These are phyloP conservation scores for Entamoeba moshkovskii DNA, from an alignment of 208 protist genomes.

Conservation along the genomic window DNA sequence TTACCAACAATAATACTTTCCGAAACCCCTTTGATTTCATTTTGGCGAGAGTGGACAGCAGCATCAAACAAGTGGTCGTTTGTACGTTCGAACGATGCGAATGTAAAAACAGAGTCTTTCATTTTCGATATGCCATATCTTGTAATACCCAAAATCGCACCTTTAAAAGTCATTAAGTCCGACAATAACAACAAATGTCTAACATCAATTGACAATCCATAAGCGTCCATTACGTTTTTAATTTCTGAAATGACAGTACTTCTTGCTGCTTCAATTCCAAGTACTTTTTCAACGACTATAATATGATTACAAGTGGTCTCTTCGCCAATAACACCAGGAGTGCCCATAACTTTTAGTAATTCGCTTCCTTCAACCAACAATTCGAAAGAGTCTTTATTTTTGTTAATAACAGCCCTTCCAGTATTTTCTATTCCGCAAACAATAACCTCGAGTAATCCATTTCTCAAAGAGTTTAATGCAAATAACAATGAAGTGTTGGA, in stretches of 20 bases:
- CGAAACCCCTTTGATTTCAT: background rate
- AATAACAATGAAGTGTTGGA: conserved; percentile 4
- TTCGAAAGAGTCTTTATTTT: conserved; percentile 34
- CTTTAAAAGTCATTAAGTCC: conserved; percentile 92
- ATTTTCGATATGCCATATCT: conserved; percentile 95
- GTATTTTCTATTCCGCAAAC: conserved; percentile 74
- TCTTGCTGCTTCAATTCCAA: conserved; percentile 34
- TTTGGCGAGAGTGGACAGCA: conserved; percentile 30
- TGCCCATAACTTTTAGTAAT: conserved; percentile 73
- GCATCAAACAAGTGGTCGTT: conserved; percentile 96
- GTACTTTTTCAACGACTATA: conserved; percentile 58
- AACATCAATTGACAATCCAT: conserved; percentile 86
- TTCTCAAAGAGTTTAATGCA: conserved; percentile 52
- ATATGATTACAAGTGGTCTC: conserved; percentile 85
- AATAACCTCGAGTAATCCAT: conserved; percentile 60
- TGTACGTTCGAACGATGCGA: conserved; percentile 97
- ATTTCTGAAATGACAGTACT: conserved; percentile 32
- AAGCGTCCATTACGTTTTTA: conserved; percentile 64
- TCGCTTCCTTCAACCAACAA: conserved; percentile 74
- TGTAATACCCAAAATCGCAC: conserved; percentile 86
- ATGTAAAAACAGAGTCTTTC: conserved; percentile 87
- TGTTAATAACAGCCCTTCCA: conserved; percentile 75
- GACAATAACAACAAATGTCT: conserved; percentile 90
- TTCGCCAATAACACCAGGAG: conserved; percentile 63
- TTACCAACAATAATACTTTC: conserved; percentile 15